A percentile compares a stretch with the other conserved stretches of the same genome.
Evolutionary conservation across 73 alveolate species (phyloP).

Genomic region (Paramecium sexaurelia): DNA sequence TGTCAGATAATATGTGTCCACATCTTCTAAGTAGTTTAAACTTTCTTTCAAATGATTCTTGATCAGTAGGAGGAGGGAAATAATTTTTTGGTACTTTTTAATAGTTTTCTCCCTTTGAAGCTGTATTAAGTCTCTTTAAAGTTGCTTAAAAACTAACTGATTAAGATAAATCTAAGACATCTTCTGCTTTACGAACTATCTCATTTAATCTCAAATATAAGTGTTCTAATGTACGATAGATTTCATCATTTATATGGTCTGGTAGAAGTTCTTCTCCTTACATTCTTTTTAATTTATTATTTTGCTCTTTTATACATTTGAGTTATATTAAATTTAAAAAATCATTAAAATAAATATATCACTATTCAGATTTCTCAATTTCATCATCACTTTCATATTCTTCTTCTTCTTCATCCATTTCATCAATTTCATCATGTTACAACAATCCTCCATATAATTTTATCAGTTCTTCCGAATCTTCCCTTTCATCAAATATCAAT

Average conservation of each 20-base stretch:
- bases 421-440: conserved; percentile 58
- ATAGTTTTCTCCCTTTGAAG: neutral
- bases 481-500: conserved; percentile 72
- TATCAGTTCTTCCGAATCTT: conserved; percentile 68
- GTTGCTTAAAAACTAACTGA: conserved; percentile 43
- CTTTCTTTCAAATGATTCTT: conserved; percentile 31
- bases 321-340: neutral
- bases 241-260: neutral
- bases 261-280: neutral
- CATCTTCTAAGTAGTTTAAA: conserved; percentile 33
- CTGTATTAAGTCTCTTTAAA: neutral
- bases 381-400: conserved; percentile 50
- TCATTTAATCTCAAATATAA: neutral
- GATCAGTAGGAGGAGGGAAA: conserved; percentile 20
- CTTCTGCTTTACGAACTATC: conserved; percentile 8
- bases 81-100: neutral
- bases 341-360: conserved; percentile 20
- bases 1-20: neutral
- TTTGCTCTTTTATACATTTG: neutral
- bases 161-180: neutral
- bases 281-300: neutral
- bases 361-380: neutral
- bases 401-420: conserved; percentile 69
- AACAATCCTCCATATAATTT: conserved; percentile 41
- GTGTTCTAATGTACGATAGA: neutral